phyloP scores from a whole-genome alignment of 305 asterid genomes.

The Solanum hybrid region DNA sequence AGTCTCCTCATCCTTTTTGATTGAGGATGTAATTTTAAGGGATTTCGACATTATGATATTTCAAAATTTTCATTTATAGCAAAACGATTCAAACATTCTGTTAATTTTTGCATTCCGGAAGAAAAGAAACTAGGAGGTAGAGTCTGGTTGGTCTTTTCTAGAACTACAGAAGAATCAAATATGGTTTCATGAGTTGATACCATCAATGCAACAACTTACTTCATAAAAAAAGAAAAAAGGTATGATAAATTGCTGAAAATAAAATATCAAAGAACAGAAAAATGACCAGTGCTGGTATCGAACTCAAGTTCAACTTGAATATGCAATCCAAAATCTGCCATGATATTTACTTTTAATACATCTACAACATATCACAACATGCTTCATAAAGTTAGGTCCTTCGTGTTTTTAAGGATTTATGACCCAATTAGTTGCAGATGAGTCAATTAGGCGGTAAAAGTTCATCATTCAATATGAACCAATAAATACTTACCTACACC shows the following conservation, averaged over 20 bases:
- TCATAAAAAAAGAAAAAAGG: background rate
- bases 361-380: background rate
- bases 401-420: background rate
- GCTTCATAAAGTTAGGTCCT: background rate
- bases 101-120: background rate
- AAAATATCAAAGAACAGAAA: background rate
- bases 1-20: background rate
- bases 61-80: too few relatives aligned
- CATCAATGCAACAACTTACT: background rate
- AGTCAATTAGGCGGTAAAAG: background rate
- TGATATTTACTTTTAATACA: background rate
- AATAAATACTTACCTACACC: slow-evolving; percentile 59
- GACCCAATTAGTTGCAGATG: background rate
- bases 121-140: background rate
- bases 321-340: background rate
- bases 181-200: background rate
- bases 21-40: background rate
- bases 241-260: background rate
- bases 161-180: background rate
- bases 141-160: background rate
- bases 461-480: background rate
- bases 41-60: background rate
- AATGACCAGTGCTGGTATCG: background rate
- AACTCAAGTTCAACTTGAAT: background rate
- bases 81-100: background rate